Percentiles rank a stretch among this genome's conserved stretches.
These are phyloP conservation scores for Hippophae gyantsensis DNA, from an alignment of 306 rosid species.

Conservation along the genomic window DNA sequence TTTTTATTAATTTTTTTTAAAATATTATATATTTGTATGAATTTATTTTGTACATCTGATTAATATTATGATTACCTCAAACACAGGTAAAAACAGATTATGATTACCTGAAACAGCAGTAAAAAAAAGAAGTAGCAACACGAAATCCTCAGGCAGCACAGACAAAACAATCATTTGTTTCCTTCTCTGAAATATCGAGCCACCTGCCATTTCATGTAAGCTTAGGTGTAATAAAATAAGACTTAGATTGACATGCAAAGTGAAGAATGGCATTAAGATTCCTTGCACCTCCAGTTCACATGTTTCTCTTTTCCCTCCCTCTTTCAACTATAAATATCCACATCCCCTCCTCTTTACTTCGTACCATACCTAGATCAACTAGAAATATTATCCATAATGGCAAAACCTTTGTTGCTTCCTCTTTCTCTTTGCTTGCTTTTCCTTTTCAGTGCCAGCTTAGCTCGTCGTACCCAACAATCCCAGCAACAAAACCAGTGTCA, in stretches of 20 bases:
- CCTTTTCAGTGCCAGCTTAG: conserved; percentile 28
- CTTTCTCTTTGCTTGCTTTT: conserved; percentile 28
- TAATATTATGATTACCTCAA: no score
- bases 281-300: conserved; percentile 3
- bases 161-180: background rate
- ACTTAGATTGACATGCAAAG: conserved; percentile 26
- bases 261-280: conserved; percentile 35
- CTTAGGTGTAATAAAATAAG: conserved; percentile 35
- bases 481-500: conserved; percentile 21
- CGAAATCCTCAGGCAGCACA: background rate
- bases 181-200: background rate
- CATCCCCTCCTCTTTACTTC: background rate
- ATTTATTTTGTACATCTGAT: no score
- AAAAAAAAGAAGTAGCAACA: background rate
- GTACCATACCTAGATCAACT: conserved; percentile 1
- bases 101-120: no score
- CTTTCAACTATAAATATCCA: background rate
- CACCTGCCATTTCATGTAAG: conserved; percentile 15
- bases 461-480: background rate
- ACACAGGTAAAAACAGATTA: no score
- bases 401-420: conserved; percentile 28
- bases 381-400: conserved; percentile 18
- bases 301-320: conserved; percentile 10
- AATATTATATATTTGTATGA: no score
- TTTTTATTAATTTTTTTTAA: no score